Percentiles rank a stretch among this genome's conserved stretches.
These are phyloP conservation scores for Cinnamomum chago DNA, from an alignment of 164 flowering plant species.

Conservation along the genomic window DNA sequence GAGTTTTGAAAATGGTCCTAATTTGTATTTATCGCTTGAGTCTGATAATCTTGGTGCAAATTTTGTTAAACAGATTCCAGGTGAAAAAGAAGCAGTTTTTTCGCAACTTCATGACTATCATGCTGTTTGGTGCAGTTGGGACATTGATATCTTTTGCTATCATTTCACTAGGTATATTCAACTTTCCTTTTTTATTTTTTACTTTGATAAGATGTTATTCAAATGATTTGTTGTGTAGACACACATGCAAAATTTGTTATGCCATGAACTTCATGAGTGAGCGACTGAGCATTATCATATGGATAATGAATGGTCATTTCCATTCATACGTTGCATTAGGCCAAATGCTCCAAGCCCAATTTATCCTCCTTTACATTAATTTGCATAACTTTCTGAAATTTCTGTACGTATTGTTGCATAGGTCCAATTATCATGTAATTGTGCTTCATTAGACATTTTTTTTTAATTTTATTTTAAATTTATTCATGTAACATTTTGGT, in stretches of 20 bases:
- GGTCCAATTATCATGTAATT: no score
- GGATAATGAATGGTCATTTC: not conserved
- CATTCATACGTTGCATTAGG: not conserved
- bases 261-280: not conserved
- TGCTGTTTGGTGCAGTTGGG: constrained; percentile 70
- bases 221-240: not conserved
- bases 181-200: not conserved
- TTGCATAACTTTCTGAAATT: not conserved
- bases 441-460: no score
- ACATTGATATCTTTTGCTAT: constrained; percentile 65
- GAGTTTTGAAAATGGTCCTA: not conserved
- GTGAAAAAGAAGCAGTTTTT: constrained; percentile 79
- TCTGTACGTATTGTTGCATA: no score
- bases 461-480: no score
- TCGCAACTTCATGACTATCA: constrained; percentile 70
- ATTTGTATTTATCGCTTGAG: not conserved
- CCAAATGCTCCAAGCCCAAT: not conserved
- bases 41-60: not conserved
- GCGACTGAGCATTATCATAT: not conserved
- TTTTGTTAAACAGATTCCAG: constrained; percentile 45
- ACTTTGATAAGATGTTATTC: no score
- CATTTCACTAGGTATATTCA: constrained; percentile 47
- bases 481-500: no score
- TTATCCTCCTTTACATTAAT: not conserved
- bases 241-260: not conserved